Percentiles rank a stretch among this genome's conserved stretches.
Evolutionary conservation across 179 eudicot species (phyloP).

Genomic region (Camellia oleifera): DNA sequence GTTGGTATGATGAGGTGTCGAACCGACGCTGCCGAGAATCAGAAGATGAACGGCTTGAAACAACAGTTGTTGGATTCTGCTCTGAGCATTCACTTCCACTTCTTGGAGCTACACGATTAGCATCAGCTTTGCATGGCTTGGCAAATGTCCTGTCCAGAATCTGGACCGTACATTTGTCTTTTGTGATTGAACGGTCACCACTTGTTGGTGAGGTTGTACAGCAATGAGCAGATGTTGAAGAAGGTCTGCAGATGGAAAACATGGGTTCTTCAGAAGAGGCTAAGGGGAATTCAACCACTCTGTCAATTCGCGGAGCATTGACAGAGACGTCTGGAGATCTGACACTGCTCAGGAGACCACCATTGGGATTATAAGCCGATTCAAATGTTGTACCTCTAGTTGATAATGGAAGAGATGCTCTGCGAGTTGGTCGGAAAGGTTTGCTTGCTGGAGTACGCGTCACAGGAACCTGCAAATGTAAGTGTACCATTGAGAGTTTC

Average conservation of each 20-base stretch:
- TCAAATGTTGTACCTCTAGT: constrained; percentile 26
- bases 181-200: constrained; percentile 56
- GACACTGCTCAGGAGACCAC: constrained; percentile 38
- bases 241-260: constrained; percentile 35
- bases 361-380: constrained; percentile 39
- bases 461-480: constrained; percentile 52
- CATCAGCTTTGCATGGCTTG: constrained; percentile 20
- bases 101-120: constrained; percentile 10
- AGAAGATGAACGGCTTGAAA: constrained; percentile 61
- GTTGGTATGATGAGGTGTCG: constrained; percentile 82
- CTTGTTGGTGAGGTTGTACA: constrained; percentile 46
- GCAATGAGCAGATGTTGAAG: constrained; percentile 61
- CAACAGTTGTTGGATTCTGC: constrained; percentile 44
- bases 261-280: constrained; percentile 59
- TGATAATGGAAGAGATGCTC: constrained; percentile 74
- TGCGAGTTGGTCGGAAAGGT: constrained; percentile 38
- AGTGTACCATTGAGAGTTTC: neutral
- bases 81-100: constrained; percentile 48
- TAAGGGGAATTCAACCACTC: constrained; percentile 69
- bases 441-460: constrained; percentile 49
- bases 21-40: constrained; percentile 67
- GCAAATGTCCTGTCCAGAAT: constrained; percentile 28
- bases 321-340: constrained; percentile 83
- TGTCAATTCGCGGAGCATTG: constrained; percentile 84
- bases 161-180: constrained; percentile 82